phyloP scores from a whole-genome alignment of 108 stramenopile genomes.

The Conticribra guillardii region DNA sequence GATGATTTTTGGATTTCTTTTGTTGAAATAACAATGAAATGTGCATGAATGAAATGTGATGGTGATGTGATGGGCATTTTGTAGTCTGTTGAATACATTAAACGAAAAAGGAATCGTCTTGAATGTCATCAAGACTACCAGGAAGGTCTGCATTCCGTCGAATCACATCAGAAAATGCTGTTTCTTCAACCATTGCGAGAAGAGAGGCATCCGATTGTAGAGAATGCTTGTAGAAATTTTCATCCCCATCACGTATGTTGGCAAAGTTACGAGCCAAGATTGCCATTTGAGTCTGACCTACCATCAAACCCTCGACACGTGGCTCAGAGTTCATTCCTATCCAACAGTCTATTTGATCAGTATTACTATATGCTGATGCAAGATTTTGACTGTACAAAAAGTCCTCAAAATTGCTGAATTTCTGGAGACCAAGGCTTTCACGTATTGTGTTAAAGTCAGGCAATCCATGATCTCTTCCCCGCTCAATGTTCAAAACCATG shows the following conservation, averaged over 20 bases:
- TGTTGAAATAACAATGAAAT: too few relatives aligned
- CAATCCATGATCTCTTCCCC: conserved; percentile 45
- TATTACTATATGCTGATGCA: conserved; percentile 31
- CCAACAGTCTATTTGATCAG: conserved; percentile 41
- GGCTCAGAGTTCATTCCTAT: conserved; percentile 44
- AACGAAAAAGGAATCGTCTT: conserved; percentile 25
- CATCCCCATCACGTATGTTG: conserved; percentile 37
- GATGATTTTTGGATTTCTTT: too few relatives aligned
- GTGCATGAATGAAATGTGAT: too few relatives aligned
- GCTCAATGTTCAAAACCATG: conserved; percentile 28
- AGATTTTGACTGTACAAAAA: conserved; percentile 28
- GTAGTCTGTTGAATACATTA: neutral
- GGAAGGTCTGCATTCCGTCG: conserved; percentile 31
- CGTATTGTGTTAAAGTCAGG: conserved; percentile 39
- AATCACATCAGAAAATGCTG: conserved; percentile 35
- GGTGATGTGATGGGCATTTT: too few relatives aligned
- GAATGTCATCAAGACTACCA: conserved; percentile 35
- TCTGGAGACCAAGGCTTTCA: conserved; percentile 27
- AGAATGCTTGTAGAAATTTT: conserved; percentile 32
- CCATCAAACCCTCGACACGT: conserved; percentile 28
- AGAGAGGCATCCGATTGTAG: conserved; percentile 8
- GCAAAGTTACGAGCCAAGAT: conserved; percentile 41
- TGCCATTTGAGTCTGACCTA: conserved; percentile 28
- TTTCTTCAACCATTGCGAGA: conserved; percentile 24
- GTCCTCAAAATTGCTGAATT: conserved; percentile 32